Conservation (phyloP, 163 green algal species). For the Scenedesmus sp. region DNA sequence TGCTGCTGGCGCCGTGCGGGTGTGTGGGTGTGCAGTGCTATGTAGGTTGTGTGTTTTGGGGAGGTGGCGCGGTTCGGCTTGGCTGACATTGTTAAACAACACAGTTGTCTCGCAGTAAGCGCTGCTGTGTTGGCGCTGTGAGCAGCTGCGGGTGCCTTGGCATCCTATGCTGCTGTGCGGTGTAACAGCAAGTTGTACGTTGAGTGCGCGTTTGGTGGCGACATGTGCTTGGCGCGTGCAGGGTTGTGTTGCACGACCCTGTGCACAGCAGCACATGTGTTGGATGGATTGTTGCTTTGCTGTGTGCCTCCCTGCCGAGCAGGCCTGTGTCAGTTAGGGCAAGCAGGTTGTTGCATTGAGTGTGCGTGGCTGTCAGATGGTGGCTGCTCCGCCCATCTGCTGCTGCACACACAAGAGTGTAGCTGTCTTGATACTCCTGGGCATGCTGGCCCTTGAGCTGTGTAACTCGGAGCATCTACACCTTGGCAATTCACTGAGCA, state of each 20-base stretch:
- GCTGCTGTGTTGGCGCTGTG: background rate
- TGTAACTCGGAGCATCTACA: background rate
- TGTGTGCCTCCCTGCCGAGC: background rate
- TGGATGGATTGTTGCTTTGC: constrained; percentile 13
- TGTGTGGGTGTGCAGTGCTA: background rate
- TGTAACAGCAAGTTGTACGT: background rate
- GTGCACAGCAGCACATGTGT: background rate
- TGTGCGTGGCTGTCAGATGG: background rate
- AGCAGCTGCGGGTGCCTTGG: background rate
- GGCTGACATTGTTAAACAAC: background rate
- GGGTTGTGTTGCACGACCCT: background rate
- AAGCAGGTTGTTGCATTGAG: background rate
- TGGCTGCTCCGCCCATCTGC: background rate
- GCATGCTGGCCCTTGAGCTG: background rate
- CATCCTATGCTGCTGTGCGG: background rate
- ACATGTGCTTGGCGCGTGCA: background rate
- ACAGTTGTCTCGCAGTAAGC: too few relatives aligned
- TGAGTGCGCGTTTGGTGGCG: background rate
- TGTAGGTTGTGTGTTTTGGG: background rate
- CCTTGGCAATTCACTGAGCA: background rate
- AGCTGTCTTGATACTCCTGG: constrained; percentile 9
- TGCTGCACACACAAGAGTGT: background rate
- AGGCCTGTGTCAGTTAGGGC: background rate
- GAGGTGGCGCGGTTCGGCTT: background rate
- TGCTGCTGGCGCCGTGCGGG: background rate